Conservation (phyloP, 2,329 filamentous ascomycete species). For the Magnaporthales sp. region DNA sequence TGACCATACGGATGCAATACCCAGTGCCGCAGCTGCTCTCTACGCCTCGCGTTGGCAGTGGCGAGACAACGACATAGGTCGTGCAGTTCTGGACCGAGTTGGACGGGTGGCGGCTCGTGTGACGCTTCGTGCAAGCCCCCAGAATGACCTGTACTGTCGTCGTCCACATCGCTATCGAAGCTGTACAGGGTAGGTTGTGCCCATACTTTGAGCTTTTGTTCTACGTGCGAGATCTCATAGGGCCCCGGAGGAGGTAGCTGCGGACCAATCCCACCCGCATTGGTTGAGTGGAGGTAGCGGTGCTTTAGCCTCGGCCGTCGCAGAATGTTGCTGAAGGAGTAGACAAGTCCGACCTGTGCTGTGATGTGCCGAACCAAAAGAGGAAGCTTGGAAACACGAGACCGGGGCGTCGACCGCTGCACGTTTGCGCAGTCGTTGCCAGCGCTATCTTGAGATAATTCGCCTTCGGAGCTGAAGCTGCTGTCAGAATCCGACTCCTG, state of each 20-base stretch:
- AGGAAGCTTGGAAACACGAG: background rate
- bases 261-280: background rate
- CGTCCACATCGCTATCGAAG: background rate
- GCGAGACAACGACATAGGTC: background rate
- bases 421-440: background rate
- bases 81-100: background rate
- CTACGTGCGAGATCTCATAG: conserved; percentile 1
- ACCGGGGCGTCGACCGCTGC: background rate
- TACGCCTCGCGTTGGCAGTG: conserved; percentile 2
- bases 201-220: conserved; percentile 1
- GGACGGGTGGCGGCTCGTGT: background rate
- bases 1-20: background rate
- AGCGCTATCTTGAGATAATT: background rate
- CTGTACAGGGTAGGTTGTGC: background rate
- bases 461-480: background rate
- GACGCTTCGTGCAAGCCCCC: too few species aligned
- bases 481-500: background rate
- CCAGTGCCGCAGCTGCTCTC: conserved; percentile 7
- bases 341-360: background rate
- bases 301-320: background rate
- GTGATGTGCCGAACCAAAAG: background rate
- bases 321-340: background rate
- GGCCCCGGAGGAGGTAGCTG: background rate
- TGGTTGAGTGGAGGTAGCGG: background rate
- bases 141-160: background rate